These are phyloP conservation scores for Cercophora scortea DNA, from an alignment of 495 filamentous ascomycete genomes.

Conservation along the genomic window DNA sequence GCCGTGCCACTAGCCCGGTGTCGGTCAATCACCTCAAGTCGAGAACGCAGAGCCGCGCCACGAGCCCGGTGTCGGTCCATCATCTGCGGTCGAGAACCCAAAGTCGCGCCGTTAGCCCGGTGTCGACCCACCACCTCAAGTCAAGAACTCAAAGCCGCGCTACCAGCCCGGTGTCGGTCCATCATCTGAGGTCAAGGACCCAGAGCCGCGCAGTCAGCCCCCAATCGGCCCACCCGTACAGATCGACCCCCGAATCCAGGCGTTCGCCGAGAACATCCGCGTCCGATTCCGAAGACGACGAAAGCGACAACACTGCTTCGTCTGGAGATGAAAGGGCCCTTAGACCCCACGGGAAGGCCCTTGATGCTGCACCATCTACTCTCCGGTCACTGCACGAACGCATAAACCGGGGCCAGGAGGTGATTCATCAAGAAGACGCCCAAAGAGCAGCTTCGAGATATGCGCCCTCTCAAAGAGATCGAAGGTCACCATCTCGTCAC, in stretches of 20 bases:
- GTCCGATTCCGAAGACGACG: slow-evolving; percentile 28
- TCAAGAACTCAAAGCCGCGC: neutral
- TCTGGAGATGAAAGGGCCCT: slow-evolving; percentile 23
- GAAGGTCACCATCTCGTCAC: slow-evolving; percentile 14
- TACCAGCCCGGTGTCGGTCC: neutral
- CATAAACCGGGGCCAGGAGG: slow-evolving; percentile 13
- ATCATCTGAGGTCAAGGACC: neutral
- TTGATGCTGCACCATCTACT: slow-evolving; percentile 7
- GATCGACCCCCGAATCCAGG: slow-evolving; percentile 32
- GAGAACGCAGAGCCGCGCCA: slow-evolving; percentile 3
- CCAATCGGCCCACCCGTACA: slow-evolving; percentile 29
- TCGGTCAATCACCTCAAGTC: neutral
- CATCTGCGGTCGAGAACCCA: slow-evolving; percentile 22
- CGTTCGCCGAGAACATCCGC: slow-evolving; percentile 29
- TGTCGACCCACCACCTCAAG: neutral
- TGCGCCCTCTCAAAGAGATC: slow-evolving; percentile 8
- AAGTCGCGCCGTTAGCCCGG: neutral
- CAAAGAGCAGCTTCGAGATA: slow-evolving; percentile 8
- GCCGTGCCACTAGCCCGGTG: neutral
- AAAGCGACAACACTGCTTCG: slow-evolving; percentile 30
- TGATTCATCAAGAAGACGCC: slow-evolving; percentile 14
- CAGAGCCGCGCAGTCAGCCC: slow-evolving; percentile 23
- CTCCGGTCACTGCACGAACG: slow-evolving; percentile 18
- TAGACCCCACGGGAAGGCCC: slow-evolving; percentile 7
- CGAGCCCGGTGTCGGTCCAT: slow-evolving; percentile 34